Base-by-base conservation (phyloP, 2,329 filamentous ascomycete species). In the Trichophyton equinum region DNA sequence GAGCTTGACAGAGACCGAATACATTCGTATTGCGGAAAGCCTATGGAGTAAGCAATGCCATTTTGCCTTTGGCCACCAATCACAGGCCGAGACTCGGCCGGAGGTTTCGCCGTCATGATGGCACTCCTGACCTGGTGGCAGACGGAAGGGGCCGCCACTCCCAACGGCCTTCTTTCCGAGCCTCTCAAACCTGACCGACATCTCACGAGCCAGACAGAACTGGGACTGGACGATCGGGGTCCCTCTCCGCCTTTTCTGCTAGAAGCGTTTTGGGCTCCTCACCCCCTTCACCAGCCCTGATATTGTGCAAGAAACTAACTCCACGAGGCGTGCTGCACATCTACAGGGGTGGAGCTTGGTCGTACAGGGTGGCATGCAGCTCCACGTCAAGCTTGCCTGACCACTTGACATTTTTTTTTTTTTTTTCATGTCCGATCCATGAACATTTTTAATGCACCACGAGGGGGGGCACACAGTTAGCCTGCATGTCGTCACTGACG, bases 331-430 rank as follows among this genome's bases (percentile, higher is more conserved):
- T 55, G 51, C 15, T 44, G 51, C 30, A 55, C 20, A n/a, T 18
- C 27, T 55, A 20, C 51, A 36, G n/a, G 51, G 51, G 51, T 55
- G 51, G 51, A 55, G 51, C 51, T 55, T 36, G 20, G 51, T 55
- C 51, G 51, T 55, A 55, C 51, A 55, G 27, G 51, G 51, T 55
- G 51, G 51, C 27, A 55, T 55, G 51, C 51, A 55, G 27, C 51
- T 55, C 51, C 51, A 55, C 51, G 51, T 55, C 51, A 55, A 55
- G 51, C 51, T 55, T 55, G 51, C 51, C 51, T 55, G 51, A 55
- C 51, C 51, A 55, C 51, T 55, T 55, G 51, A 55, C 30, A 55
- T 55, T 55, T 55, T 55, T 55, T 55, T 55, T 51, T 51, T 13
- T 36, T 55, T 51, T 51, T 13, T 36, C 46, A 55, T 36, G 51